Percentiles rank a stretch among this genome's conserved stretches.
Conservation (phyloP, 768 basidiomycete species). For the Auricularia cornea region DNA sequence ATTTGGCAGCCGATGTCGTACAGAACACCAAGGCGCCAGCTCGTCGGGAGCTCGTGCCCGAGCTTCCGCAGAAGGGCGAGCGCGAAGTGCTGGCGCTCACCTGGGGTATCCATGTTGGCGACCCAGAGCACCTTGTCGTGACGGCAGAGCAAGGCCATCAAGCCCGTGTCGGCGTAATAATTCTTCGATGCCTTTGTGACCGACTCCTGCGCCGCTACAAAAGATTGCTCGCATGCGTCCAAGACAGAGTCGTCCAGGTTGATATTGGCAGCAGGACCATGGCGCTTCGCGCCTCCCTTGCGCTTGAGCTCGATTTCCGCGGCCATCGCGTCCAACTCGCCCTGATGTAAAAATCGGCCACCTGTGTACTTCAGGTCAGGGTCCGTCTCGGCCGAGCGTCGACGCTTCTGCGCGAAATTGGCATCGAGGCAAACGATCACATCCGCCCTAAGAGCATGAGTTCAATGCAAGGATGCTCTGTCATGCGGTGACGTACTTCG, state of each 20-base stretch:
- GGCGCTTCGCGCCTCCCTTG: too few relatives aligned
- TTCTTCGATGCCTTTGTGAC: not conserved
- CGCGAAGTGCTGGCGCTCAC: constrained; percentile 7
- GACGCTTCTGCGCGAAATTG: constrained; percentile 1
- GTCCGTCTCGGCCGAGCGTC: not conserved
- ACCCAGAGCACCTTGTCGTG: constrained; percentile 5
- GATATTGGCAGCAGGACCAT: too few relatives aligned
- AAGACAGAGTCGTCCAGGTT: not conserved
- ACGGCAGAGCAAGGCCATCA: constrained; percentile 6
- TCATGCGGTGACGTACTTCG: too few relatives aligned
- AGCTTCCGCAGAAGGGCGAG: not conserved
- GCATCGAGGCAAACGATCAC: constrained; percentile 4
- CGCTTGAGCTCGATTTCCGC: not conserved
- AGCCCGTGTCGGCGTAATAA: constrained; percentile 8
- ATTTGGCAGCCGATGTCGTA: constrained; percentile 30
- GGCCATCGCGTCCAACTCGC: not conserved
- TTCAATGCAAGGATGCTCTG: not conserved
- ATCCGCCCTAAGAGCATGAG: not conserved
- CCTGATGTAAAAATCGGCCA: not conserved
- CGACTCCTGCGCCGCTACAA: constrained; percentile 7
- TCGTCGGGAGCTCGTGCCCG: constrained; percentile 7
- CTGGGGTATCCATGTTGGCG: constrained; percentile 5
- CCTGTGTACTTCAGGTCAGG: not conserved
- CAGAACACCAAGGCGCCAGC: constrained; percentile 25
- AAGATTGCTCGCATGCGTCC: constrained; percentile 6